Evolutionary conservation across 1,284 basidiomycete genomes (phyloP), one percentile per base, ranked within the genome.

Genomic region (Cryptococcus depauperatus): DNA sequence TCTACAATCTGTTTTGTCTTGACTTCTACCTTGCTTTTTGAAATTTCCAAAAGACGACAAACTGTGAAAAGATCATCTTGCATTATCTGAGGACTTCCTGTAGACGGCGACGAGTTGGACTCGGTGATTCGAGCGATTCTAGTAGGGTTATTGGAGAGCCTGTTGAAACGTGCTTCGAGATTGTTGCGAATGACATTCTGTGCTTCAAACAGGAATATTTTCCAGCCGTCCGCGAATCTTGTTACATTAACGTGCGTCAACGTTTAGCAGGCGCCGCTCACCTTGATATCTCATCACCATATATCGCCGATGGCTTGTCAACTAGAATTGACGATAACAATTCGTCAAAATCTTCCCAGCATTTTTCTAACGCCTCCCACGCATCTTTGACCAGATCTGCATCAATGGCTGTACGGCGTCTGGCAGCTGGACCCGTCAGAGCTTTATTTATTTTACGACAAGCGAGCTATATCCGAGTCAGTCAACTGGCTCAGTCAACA

Each of bases 301-400:
- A 35, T 35, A 19, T 11, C n/a, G n/a, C n/a, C n/a, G n/a, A n/a
- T n/a, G n/a, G n/a, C n/a, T n/a, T n/a, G n/a, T n/a, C n/a, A n/a
- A n/a, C n/a, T n/a, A n/a, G n/a, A n/a, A n/a, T n/a, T n/a, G n/a
- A n/a, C n/a, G n/a, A n/a, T n/a, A n/a, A 35, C 42, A 90, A 69
- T 10, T 66, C 66, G 29, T 87, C 85, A 46, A 91, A 81, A 45
- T 86, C 84, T 35, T 83, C 77, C 85, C 85, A 90, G 49, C 79
- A 84, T 26, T 71, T 72, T 51, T 86, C 84, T 9, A 92, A 76
- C n/a, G 76, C 76, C 18, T 81, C 78, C 89, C 88, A 92, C 9
- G 84, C 80, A 44, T 80, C 76, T 25, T 78, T 73, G 59, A 91
- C 74, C 3, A 75, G 74, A 25, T 76, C 73, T 18, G 77, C 78